Evolutionary conservation across 2,329 filamentous ascomycete species (phyloP).

Genomic region (Tothia fuscella): DNA sequence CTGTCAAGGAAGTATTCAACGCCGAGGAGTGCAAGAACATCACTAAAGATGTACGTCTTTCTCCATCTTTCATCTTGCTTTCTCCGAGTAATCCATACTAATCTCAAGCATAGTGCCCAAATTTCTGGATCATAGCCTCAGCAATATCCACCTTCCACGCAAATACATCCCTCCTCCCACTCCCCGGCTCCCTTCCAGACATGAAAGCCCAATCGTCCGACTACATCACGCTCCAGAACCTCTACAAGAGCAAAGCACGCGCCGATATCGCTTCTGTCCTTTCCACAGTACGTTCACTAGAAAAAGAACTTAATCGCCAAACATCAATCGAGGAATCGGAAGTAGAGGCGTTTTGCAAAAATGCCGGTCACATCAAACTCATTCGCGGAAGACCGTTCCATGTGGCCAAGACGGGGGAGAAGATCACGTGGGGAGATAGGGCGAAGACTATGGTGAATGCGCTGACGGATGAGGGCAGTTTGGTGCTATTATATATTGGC

Average conservation of each 20-base stretch:
- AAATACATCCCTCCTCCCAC: constrained; percentile 60
- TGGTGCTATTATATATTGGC: constrained; percentile 37
- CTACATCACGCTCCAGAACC: constrained; percentile 80
- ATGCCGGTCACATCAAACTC: constrained; percentile 83
- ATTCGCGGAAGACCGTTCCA: constrained; percentile 53
- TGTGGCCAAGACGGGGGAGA: constrained; percentile 30
- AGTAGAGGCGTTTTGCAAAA: constrained; percentile 89
- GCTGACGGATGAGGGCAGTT: constrained; percentile 31
- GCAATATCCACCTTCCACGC: constrained; percentile 68
- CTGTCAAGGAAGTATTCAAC: constrained; percentile 67
- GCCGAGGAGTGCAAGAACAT: constrained; percentile 47
- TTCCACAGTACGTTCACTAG: constrained; percentile 45
- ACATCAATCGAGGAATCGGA: constrained; percentile 52
- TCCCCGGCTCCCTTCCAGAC: constrained; percentile 81
- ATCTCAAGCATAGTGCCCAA: constrained; percentile 38
- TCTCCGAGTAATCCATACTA: too few relatives aligned
- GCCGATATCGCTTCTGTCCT: constrained; percentile 67
- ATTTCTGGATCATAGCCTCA: constrained; percentile 81
- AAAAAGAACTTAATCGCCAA: constrained; percentile 37
- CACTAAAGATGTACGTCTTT: constrained; percentile 19
- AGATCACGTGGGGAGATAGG: constrained; percentile 34
- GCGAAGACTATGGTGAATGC: constrained; percentile 34
- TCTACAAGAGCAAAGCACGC: constrained; percentile 83
- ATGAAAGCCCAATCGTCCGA: constrained; percentile 93
- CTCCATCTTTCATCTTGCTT: neutral